Base-by-base conservation (phyloP, 2,329 filamentous ascomycete species). In the Neonectria magnoliae region DNA sequence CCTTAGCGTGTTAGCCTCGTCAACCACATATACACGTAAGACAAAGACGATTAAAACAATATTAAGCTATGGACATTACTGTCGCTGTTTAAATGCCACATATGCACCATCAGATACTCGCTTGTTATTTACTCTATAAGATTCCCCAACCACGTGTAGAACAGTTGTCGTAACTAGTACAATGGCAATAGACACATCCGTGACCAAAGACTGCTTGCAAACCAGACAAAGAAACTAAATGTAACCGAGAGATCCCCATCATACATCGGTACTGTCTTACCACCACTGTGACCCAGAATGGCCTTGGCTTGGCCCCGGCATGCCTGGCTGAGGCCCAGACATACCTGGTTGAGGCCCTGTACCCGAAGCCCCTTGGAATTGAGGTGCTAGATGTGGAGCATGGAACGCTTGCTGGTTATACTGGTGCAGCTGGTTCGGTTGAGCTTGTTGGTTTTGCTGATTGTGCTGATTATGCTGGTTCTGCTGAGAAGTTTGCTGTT, bases 321-420 rank as follows among this genome's bases (percentile, higher is more conserved):
- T 14, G 13, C 36, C 36, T 8, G 36, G 16, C 5, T 38, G 36
- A 16, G 62, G 59, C 5, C 66, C 68, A 9, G 67, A 59, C 20
- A 56, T 52, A 9, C 54, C 48, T 20, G 53, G 62, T 13, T 66
- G 57, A 36, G 44, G 48, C 22, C 45, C 64, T 29, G 59, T 50
- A 41, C 60, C 69, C n/a, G 60, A 57, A 20, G 47, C 61, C 29
- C 68, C 60, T 56, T 68, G 65, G 33, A 66, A 71, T 51, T 73
- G 71, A 38, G 71, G 70, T 44, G 70, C 62, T 13, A 68, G 48
- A 48, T 73, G 71, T 31, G 71, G 68, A 18, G 60, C 64, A 41
- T 73, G 70, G 18, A 66, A 66, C 33, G 67, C 54, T 11, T 68
- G 36, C 14, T 52, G 36, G 2, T 45, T 16, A 5, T 65, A 48